phyloP scores from a whole-genome alignment of 108 stramenopile species.

The Aurantiochytrium sp. region DNA sequence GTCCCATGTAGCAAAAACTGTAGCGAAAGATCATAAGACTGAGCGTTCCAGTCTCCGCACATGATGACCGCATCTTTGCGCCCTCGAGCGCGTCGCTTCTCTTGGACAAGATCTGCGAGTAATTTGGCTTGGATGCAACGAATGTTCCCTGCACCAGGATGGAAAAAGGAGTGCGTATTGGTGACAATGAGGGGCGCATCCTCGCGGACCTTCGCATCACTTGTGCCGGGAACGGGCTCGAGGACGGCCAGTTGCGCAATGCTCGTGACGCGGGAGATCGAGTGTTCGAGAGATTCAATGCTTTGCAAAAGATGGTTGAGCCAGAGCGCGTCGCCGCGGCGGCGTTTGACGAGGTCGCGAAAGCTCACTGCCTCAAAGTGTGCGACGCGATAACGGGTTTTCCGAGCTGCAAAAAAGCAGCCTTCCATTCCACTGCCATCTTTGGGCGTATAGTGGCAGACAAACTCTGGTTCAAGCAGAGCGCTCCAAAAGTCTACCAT shows the following conservation, averaged over 20 bases:
- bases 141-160: not conserved
- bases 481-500: not conserved
- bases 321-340: not conserved
- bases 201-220: not conserved
- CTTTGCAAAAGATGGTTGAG: not conserved
- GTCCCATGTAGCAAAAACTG: not conserved
- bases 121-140: not conserved
- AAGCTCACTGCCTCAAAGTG: not conserved
- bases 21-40: not conserved
- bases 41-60: slow-evolving; percentile 14
- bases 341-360: not conserved
- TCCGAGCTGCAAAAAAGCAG: not conserved
- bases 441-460: not conserved
- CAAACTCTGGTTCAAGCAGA: not conserved
- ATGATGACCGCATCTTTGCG: not conserved
- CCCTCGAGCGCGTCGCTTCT: not conserved
- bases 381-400: not conserved
- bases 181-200: not conserved
- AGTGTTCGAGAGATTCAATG: not conserved
- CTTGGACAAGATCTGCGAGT: not conserved
- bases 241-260: not conserved
- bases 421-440: not conserved
- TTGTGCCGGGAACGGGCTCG: not conserved
- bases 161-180: slow-evolving; percentile 11
- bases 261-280: not conserved